These are phyloP conservation scores for Torulaspora globosa DNA, from an alignment of 1,139 yeast species.

Conservation along the genomic window DNA sequence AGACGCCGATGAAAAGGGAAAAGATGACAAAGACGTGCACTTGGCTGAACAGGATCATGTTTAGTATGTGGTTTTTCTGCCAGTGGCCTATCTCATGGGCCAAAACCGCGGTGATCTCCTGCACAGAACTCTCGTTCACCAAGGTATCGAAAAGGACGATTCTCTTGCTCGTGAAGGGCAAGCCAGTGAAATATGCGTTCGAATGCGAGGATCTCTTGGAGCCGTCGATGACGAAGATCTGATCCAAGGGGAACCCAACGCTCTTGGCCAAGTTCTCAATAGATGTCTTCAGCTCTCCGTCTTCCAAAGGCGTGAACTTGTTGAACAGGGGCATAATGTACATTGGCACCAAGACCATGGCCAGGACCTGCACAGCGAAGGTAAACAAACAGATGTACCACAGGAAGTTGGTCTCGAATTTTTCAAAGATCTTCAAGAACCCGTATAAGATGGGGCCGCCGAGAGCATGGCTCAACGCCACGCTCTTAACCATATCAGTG, in stretches of 20 bases:
- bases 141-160: constrained; percentile 90
- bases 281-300: constrained; percentile 78
- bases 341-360: constrained; percentile 72
- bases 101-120: constrained; percentile 86
- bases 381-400: constrained; percentile 72
- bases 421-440: constrained; percentile 73
- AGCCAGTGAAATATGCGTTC: constrained; percentile 90
- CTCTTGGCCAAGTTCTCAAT: constrained; percentile 74
- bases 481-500: constrained; percentile 62
- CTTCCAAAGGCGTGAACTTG: constrained; percentile 83
- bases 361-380: constrained; percentile 64
- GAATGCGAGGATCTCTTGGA: constrained; percentile 95
- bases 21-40: constrained; percentile 61
- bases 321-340: constrained; percentile 89
- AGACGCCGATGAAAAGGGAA: constrained; percentile 70
- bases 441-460: constrained; percentile 73
- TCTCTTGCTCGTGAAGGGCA: constrained; percentile 89
- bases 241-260: constrained; percentile 79
- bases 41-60: constrained; percentile 62
- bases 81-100: constrained; percentile 99
- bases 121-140: constrained; percentile 68
- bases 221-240: constrained; percentile 86
- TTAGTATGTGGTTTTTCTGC: constrained; percentile 81
- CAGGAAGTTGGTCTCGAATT: constrained; percentile 76
- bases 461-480: constrained; percentile 50